A percentile compares a stretch with the other conserved stretches of the same genome.
Conservation (phyloP, 148 eudicot genomes). For the Vaccinium darrowii region DNA sequence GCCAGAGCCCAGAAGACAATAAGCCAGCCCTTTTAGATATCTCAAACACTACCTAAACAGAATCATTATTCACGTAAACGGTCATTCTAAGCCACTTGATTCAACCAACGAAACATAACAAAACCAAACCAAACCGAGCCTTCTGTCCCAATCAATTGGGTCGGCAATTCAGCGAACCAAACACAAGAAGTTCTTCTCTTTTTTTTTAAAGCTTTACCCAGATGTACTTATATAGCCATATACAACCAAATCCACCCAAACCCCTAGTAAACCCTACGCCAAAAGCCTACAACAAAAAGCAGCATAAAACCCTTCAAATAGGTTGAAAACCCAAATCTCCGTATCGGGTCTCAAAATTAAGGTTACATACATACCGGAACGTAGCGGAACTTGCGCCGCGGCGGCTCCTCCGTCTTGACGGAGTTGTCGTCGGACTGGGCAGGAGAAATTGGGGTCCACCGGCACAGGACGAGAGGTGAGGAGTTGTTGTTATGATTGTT, state of each 20-base stretch:
- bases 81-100: no score
- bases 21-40: no score
- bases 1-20: no score
- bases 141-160: no score
- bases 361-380: constrained; percentile 43
- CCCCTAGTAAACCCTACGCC: background rate
- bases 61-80: no score
- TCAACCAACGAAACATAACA: no score
- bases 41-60: no score
- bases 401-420: constrained; percentile 26
- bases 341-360: background rate
- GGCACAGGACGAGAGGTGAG: constrained; percentile 41
- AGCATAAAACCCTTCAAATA: background rate
- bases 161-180: no score
- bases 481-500: constrained; percentile 15
- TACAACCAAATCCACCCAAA: background rate
- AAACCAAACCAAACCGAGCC: no score
- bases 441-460: constrained; percentile 64
- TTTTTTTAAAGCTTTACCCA: no score
- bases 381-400: constrained; percentile 57
- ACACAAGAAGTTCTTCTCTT: no score
- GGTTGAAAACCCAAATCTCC: background rate
- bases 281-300: background rate
- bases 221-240: background rate
- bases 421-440: constrained; percentile 14